Base-by-base conservation (phyloP, 2,329 filamentous ascomycete species). In the Allantophomopsis cytisporea region DNA sequence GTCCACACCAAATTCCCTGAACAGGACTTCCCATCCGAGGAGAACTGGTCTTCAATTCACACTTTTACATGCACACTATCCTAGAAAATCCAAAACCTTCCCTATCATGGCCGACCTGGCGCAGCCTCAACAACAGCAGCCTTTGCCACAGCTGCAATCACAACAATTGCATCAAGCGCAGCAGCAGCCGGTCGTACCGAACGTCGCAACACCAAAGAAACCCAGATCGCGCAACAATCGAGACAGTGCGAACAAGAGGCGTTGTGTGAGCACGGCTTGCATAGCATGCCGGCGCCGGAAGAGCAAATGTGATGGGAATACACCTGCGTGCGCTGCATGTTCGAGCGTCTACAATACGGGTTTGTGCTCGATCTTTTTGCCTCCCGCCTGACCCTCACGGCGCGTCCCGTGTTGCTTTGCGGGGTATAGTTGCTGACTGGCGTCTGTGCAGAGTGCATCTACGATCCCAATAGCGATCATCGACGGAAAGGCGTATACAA, bases 401-500 rank as follows among this genome's bases (percentile, higher is more conserved):
- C 23, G 5, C 10, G 8, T 28, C 7, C 23, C 11, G 23, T 8
- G 8, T 12, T 28, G 4, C 23, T 28, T 28, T 5, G 23, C 11
- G 14, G n/a, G n/a, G 14, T 33, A 14, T 10, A 33, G 10, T 16
- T 31, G 15, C 41, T 17, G 32, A 30, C 35, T 13, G 20, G 18
- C 10, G 41, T 10, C 14, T 30, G 55, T 35, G 18, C 39, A 45
- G 77, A 83, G 62, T 95, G 91, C 58, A 71, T 95, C 47, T 96
- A 96, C 66, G 89, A 96, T 55, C 89, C 88, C 3, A 93, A 88
- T 55, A 94, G 88, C 42, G 91, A 98, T 58, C 88, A 95, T 58
- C 82, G 91, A 37, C 80, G 91, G 38, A 96, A 96, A 59, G 91
- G 91, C 43, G 91, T 96, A 37, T 96, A 96, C 60, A 88, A 89